Base-by-base conservation (phyloP, 495 filamentous ascomycete species). In the Annulohypoxylon maeteangense region DNA sequence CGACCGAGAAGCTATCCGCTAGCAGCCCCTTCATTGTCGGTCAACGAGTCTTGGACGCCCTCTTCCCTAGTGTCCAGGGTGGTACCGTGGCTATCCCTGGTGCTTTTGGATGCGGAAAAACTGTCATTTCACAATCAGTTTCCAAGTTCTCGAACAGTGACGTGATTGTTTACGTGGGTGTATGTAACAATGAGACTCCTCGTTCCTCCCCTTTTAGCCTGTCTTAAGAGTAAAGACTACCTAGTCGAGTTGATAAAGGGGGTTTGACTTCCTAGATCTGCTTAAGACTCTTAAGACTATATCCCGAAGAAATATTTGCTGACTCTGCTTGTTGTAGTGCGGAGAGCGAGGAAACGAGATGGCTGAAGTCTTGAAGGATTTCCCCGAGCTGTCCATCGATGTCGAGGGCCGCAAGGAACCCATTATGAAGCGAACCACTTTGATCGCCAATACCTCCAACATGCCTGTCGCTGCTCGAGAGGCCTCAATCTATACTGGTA, bases 81-180 rank as follows among this genome's bases (percentile, higher is more conserved):
- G 95, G 95, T 70, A 99, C 95, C 36, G 94, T 98, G 58, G 96
- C 94, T 76, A 99, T 99, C 76, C 95, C 95, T 11, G 96, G 95
- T 76, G 95, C 95, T 79, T 99, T 99, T 80, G 96, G 95, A 70
- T 99, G 96, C 78, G 95, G 95, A 73, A 99, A 99, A 89, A 99
- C 95, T 67, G 95, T 99, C 80, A 99, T 99, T 82, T 93, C 90
- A 72, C 96, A 99, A 84, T 93, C 91, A 65, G 90, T 99, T 65
- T 98, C 95, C 78, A 99, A 99, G 81, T 99, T 98, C 86, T 99
- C 95, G 64, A 99, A 99, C 88, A 94, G 91, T 78, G 96, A 99
- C 81, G 93, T 97, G 77, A 98, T 99, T 71, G 91, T 99, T 74
- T 98, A 99, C 80, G 95, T 99, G 69, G 95, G 95, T 48, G 36